Conservation (phyloP, 257 asterid species). For the Solanum dulcamara region DNA sequence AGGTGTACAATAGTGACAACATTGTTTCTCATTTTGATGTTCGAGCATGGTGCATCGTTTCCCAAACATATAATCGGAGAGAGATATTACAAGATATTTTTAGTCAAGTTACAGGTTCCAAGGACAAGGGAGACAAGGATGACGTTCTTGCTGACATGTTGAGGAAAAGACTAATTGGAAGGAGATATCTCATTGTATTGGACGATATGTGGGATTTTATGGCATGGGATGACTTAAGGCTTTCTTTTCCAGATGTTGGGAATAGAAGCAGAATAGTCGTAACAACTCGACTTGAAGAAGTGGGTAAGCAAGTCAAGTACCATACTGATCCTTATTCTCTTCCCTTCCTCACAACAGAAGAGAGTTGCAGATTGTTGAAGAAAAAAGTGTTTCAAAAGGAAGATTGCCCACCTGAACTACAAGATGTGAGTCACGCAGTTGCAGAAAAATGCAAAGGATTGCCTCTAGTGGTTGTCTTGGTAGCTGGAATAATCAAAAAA, state of each 20-base stretch:
- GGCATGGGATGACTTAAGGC: neutral
- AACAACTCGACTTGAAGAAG: neutral
- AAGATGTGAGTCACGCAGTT: neutral
- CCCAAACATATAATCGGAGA: neutral
- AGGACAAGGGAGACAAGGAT: accelerated
- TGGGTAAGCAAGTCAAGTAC: neutral
- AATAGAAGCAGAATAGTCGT: neutral
- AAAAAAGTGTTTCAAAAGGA: neutral
- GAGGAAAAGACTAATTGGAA: neutral
- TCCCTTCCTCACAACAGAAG: neutral
- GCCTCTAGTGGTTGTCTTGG: neutral
- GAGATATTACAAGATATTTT: neutral
- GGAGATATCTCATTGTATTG: neutral
- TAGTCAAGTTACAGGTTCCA: neutral
- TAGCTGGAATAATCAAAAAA: neutral
- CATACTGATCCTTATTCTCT: neutral
- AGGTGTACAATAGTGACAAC: neutral
- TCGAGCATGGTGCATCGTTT: neutral
- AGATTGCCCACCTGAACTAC: neutral
- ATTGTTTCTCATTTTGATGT: neutral
- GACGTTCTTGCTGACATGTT: neutral
- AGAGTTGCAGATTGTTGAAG: neutral
- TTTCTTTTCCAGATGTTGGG: neutral
- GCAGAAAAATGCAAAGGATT: neutral
- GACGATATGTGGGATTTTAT: conserved; percentile 1